Base-by-base conservation (phyloP, 176 grass and related monocot species). In the Metroxylon sagu region DNA sequence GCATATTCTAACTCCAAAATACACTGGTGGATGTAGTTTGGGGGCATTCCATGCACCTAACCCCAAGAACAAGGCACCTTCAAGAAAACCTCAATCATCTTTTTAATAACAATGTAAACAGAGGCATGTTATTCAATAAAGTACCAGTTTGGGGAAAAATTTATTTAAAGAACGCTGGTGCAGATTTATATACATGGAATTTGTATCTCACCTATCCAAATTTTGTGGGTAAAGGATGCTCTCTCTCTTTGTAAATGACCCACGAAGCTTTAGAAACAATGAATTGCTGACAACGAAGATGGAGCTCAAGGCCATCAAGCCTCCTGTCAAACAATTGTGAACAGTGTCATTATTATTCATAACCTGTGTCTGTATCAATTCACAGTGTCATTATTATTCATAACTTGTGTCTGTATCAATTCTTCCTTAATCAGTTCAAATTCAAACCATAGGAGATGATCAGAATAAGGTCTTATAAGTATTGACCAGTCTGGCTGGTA, bases 231-330 rank as follows among this genome's bases (percentile, higher is more conserved):
- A 57, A 52, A 69, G 19, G 25, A 3, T 26, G 49, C 71, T 95
- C 43, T 80, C 72, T 27, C 60, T 67, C 30, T 73, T 82, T 63
- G 62, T 58, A 59, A 85, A 88, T 17, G 87, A 83, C 62, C 83
- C 83, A 17, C 91, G 80, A 5, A 97, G 62, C 66, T 88, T 84
- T 50, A 97, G 81, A 73, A 91, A 81, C 81, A 97, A 83, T 26
- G 92, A 97, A 62, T 97, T 97, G 80, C 87, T 85, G 50, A 97
- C 92, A 16, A 91, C 92, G 48, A 88, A 78, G 59, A 97, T 91
- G 53, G 92, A 91, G 70, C 92, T 97, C 73, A 88, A 25, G 19
- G 92, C 92, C 92, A 97, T 97, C 63, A 97, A 54, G 4, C 92
- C 92, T 23, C 92, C 92, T 97, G 73, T 59, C 31, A 55, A 65